A percentile compares a stretch with the other conserved stretches of the same genome.
phyloP scores from a whole-genome alignment of 2,329 filamentous ascomycete species.

The Aspergillus amoenus region DNA sequence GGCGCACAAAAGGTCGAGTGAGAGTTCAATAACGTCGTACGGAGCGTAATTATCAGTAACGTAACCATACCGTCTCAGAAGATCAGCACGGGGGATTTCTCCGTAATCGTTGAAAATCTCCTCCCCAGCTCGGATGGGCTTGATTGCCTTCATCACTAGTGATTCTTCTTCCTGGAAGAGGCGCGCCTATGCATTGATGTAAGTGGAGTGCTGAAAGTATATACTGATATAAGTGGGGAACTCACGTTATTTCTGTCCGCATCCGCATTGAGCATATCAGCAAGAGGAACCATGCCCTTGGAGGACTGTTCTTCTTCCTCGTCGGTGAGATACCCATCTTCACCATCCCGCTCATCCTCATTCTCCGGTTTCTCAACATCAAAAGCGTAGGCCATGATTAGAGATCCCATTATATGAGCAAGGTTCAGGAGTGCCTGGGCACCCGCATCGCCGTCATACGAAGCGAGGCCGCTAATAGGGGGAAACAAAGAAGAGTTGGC shows the following conservation, averaged over 20 bases:
- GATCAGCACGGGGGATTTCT: constrained; percentile 75
- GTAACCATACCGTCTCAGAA: constrained; percentile 83
- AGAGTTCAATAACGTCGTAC: constrained; percentile 80
- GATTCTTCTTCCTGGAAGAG: constrained; percentile 59
- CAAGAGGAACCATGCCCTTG: constrained; percentile 88
- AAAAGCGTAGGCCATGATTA: constrained; percentile 92
- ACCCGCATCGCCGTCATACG: constrained; percentile 39
- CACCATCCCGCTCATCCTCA: constrained; percentile 51
- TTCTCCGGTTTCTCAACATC: constrained; percentile 66
- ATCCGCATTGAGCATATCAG: constrained; percentile 86
- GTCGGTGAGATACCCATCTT: constrained; percentile 55
- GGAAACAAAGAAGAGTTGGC: constrained; percentile 45
- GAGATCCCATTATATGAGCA: constrained; percentile 79
- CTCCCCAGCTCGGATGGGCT: constrained; percentile 66
- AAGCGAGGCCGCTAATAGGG: constrained; percentile 38
- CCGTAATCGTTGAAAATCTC: constrained; percentile 91
- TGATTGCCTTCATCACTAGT: constrained; percentile 71
- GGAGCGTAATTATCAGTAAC: constrained; percentile 73
- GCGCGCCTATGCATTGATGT: constrained; percentile 45
- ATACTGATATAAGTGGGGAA: background rate
- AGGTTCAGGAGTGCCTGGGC: constrained; percentile 52
- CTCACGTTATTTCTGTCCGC: constrained; percentile 75
- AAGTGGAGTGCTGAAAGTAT: background rate
- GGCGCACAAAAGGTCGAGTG: constrained; percentile 58
- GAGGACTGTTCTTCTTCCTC: constrained; percentile 65